Evolutionary conservation across 768 basidiomycete species (phyloP), one percentile per base, ranked within the genome.

Genomic region (Phlebiopsis flavidoalba): DNA sequence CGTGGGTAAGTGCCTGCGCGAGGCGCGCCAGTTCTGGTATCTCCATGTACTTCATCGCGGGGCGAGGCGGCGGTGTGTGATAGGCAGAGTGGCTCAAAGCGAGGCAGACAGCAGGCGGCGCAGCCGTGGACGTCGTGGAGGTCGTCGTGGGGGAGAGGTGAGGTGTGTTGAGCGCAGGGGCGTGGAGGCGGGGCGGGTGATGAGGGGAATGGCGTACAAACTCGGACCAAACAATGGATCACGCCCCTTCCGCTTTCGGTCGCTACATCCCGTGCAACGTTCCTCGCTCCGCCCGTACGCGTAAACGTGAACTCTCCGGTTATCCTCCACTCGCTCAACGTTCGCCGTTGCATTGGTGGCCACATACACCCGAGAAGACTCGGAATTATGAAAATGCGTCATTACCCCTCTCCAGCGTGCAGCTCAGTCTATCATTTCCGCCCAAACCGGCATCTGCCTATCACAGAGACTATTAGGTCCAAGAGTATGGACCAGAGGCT

Each of bases 21-120:
- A 97, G 84, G 57, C 82, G 81, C 12, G 87, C 84, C 3, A 95
- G 79, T 48, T 87, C 84, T n/a, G 91, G 89, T 54, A 82, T 81
- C 69, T 95, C 90, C 66, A 95, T 88, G 77, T 87, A 95, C 76
- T 95, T 95, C 94, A 96, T 95, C 49, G 48, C 35, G 31, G 12
- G 59, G 43, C 46, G 5, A 24, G 37, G 37, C 40, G 35, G 35
- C 14, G 53, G 35, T 12, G 19, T 54, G 54, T 22, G 54, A 24
- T 35, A 22, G 3, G 54, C 15, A n/a, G 15, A 45, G 40, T 7
- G 48, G 36, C 33, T 12, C 40, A 24, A 21, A 24, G 49, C 51
- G 12, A 59, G 33, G 48, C 37, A 17, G 54, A 11, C 36, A 11
- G 19, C 40, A 36, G 21, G 36, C 21, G 22, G 40, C 37, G 8